Conservation (phyloP, 768 basidiomycete genomes). For the Leucocoprinus leucothites region DNA sequence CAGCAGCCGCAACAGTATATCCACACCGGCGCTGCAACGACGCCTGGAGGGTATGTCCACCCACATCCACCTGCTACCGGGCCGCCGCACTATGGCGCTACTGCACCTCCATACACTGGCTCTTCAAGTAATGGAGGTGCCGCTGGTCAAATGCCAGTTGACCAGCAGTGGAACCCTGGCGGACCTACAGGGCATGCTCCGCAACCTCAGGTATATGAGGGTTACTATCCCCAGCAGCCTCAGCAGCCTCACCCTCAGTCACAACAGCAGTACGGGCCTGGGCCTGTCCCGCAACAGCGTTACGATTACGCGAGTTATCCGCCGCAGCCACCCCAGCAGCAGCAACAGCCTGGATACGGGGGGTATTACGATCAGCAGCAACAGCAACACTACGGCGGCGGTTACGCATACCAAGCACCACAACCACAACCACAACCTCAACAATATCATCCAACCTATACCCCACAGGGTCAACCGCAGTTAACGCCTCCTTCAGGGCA, state of each 20-base stretch:
- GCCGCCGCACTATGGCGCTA: constrained; percentile 13
- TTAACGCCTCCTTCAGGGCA: too few relatives aligned
- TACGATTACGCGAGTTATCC: constrained; percentile 27
- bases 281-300: constrained; percentile 18
- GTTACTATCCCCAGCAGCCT: constrained; percentile 25
- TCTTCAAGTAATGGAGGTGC: not conserved
- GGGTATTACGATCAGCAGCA: constrained; percentile 29
- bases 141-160: not conserved
- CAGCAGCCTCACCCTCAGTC: constrained; percentile 13
- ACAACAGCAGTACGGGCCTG: constrained; percentile 15
- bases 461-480: not conserved
- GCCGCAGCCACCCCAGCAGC: constrained; percentile 23
- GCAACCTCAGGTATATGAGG: constrained; percentile 23
- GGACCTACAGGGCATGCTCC: constrained; percentile 8
- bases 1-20: constrained; percentile 20
- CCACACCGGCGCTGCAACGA: constrained; percentile 10
- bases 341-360: constrained; percentile 23
- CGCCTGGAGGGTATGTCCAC: constrained; percentile 9
- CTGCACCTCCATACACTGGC: constrained; percentile 8
- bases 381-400: constrained; percentile 19
- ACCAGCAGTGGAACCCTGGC: constrained; percentile 19
- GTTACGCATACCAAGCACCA: constrained; percentile 12
- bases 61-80: not conserved
- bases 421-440: constrained; percentile 9
- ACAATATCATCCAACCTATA: constrained; percentile 4